Percentiles rank a stretch among this genome's conserved stretches.
These are phyloP conservation scores for Chlorophyllum brunneum DNA, from an alignment of 768 basidiomycete species.

Conservation along the genomic window DNA sequence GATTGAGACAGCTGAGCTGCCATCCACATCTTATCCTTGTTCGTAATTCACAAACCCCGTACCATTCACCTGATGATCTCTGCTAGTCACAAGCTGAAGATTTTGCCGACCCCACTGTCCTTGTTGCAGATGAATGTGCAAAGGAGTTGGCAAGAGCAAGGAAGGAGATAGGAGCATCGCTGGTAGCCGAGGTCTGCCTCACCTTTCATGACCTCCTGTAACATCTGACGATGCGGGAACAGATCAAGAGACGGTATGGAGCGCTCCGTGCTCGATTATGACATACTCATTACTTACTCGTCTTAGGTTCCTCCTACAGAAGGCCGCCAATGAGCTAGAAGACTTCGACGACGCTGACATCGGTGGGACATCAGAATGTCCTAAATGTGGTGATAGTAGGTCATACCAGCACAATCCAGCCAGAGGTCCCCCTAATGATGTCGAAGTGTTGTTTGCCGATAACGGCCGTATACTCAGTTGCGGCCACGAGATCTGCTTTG, in stretches of 20 bases:
- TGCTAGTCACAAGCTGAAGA: constrained; percentile 25
- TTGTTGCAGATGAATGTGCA: constrained; percentile 44
- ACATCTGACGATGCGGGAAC: neutral
- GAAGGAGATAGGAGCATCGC: constrained; percentile 40
- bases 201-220: neutral
- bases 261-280: neutral
- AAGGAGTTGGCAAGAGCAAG: constrained; percentile 57
- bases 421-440: neutral
- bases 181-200: constrained; percentile 34
- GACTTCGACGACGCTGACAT: constrained; percentile 47
- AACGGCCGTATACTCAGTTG: constrained; percentile 63
- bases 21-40: constrained; percentile 72
- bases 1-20: constrained; percentile 69
- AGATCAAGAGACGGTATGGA: constrained; percentile 13
- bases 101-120: constrained; percentile 46
- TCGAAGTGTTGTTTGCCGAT: constrained; percentile 16
- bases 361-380: constrained; percentile 42
- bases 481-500: constrained; percentile 62
- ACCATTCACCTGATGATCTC: neutral
- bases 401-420: constrained; percentile 1
- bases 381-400: constrained; percentile 65
- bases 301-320: constrained; percentile 48
- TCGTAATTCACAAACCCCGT: constrained; percentile 17
- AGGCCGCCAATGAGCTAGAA: constrained; percentile 36
- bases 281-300: neutral